Evolutionary conservation across 495 filamentous ascomycete species (phyloP), one percentile per base, ranked within the genome.

Genomic region (Talaromyces wortmannii): DNA sequence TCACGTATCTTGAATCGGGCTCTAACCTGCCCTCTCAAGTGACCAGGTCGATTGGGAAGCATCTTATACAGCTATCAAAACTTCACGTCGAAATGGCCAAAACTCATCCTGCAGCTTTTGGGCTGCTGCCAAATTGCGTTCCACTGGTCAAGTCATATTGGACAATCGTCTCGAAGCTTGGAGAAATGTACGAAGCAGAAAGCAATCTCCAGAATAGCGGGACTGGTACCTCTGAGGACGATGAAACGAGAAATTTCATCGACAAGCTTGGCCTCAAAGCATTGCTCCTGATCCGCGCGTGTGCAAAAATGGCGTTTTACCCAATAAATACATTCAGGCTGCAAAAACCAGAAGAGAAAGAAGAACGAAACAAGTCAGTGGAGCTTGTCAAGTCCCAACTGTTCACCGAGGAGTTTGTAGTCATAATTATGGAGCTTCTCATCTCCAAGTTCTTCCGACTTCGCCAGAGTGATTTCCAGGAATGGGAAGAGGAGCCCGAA

Each of bases 401-500:
- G 0, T 80, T 98, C 50, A 88, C 84, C 2, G 75, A 86, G 4
- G 78, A 85, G 7, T 81, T 95, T 45, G 83, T 96, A 3, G 70
- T 80, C 7, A 83, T 91, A 57, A 83, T 92, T 55, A 87, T 94
- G 69, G 88, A 92, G 56, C 76, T 86, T 8, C 80, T 95, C 15
- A 87, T 97, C 32, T 90, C 88, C 6, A 84, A 85, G 52, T 91
- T 95, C 64, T 95, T 98, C 69, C 79, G 91, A 33, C 91, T 97
- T 65, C 82, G 89, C n/a, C 79, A 84, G 32, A 81, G 78, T 36
- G 94, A 97, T 64, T 85, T 96, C 13, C 80, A 87, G 47, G 85
- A 90, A 57, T 97, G 94, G 94, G 86, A 90, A 67, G 87, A 91
- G 59, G 90, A 94, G 45, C 90, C 92, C 0, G 89, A 97, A 62